Conservation (phyloP, 805 yeast genomes). For the Scheffersomyces coipomensis region DNA sequence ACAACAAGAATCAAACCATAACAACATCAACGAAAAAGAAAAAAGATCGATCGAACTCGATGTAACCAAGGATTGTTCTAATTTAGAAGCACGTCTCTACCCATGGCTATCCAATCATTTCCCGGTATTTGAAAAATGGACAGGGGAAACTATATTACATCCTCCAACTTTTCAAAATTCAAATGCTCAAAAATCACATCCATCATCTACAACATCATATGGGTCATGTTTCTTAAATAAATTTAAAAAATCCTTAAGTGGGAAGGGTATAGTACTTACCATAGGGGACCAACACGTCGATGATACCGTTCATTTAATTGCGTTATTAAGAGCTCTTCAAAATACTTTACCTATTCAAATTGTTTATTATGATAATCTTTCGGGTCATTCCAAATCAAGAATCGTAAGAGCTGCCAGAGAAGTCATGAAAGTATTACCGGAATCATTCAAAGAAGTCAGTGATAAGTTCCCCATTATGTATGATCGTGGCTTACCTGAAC, state of each 20-base stretch:
- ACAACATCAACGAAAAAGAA: no score
- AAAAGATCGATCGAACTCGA: no score
- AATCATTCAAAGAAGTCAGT: constrained; percentile 19
- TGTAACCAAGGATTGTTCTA: constrained; percentile 15
- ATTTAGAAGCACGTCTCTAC: constrained; percentile 35
- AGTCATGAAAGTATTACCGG: constrained; percentile 19
- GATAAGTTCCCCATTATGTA: constrained; percentile 16
- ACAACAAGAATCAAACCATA: no score
- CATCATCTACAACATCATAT: not conserved
- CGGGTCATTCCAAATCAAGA: constrained; percentile 18
- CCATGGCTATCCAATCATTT: constrained; percentile 35
- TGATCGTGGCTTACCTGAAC: constrained; percentile 28
- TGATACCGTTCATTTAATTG: constrained; percentile 28
- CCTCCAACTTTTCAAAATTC: not conserved
- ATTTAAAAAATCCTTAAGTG: constrained; percentile 28
- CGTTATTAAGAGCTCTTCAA: constrained; percentile 32
- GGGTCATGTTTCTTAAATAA: constrained; percentile 23
- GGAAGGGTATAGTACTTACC: constrained; percentile 34
- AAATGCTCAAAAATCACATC: constrained; percentile 3
- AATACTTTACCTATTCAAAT: constrained; percentile 36
- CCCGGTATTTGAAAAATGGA: constrained; percentile 43
- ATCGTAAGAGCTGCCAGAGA: constrained; percentile 28
- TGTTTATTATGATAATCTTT: constrained; percentile 29
- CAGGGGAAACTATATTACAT: constrained; percentile 21
- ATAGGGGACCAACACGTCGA: constrained; percentile 27